phyloP scores from a whole-genome alignment of 202 grass and related monocot genomes.

The Eragrostis tef region DNA sequence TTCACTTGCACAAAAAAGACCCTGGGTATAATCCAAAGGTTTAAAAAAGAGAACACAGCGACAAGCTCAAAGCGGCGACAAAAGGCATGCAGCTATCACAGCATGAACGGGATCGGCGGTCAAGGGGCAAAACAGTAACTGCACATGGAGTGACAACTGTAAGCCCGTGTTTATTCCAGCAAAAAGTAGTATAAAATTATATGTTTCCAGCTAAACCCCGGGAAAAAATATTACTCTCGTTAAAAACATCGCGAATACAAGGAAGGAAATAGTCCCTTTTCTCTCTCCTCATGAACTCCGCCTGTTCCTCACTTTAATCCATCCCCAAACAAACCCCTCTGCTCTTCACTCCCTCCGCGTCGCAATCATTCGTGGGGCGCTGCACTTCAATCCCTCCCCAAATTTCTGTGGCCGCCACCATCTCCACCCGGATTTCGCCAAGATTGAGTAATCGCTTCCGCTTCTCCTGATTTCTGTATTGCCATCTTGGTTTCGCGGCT shows the following conservation, averaged over 20 bases:
- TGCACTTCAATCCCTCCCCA: constrained; percentile 28
- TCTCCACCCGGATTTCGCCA: constrained; percentile 30
- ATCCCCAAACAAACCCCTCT: constrained; percentile 28
- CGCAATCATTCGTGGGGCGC: constrained; percentile 42
- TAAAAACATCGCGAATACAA: too few relatives aligned
- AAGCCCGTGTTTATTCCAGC: not conserved
- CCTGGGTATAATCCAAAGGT: constrained; percentile 42
- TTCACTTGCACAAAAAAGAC: constrained; percentile 31
- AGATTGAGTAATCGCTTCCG: constrained; percentile 20
- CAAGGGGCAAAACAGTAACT: constrained; percentile 43
- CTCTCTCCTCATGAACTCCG: not conserved
- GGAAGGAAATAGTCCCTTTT: too few relatives aligned
- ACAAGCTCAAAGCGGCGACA: not conserved
- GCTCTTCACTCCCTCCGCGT: constrained; percentile 3
- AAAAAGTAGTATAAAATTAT: not conserved
- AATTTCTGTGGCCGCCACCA: not conserved
- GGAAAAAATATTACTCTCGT: not conserved
- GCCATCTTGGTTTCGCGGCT: not conserved
- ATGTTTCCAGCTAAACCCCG: constrained; percentile 12
- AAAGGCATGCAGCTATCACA: not conserved
- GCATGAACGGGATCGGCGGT: not conserved
- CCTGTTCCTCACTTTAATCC: not conserved
- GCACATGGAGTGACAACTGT: not conserved
- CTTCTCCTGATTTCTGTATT: constrained; percentile 7
- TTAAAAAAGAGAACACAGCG: constrained; percentile 2